Evolutionary conservation across 1,139 yeast genomes (phyloP), one percentile per base, ranked within the genome.

Genomic region (Yamadazyma sp.): DNA sequence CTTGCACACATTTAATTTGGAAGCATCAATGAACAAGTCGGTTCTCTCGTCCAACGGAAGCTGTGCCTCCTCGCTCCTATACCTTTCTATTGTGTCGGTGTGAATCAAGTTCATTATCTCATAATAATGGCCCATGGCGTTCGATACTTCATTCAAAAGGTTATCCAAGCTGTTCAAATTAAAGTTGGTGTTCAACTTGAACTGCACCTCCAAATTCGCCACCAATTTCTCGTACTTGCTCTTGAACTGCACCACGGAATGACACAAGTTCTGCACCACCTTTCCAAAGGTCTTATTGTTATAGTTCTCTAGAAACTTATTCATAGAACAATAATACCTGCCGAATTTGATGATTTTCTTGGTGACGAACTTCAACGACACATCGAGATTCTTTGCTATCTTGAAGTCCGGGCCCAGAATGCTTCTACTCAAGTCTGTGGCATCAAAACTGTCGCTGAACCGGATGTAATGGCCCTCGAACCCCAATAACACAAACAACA

Each of bases 391-490:
- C 50, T 80, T 83, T 29, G 86, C 83, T 22, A 87, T 75, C 47
- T 79, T 75, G 60, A 75, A 89, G 43, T 85, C 92, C 1, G 95
- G 94, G 0, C 95, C 95, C 14, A 58, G 59, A 4, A 84, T 63
- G 33, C 75, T 55, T 9, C 61, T 51, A 6, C 55, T 56, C 3
- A 56, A 43, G 15, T 62, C 58, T 0, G 46, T 38, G 0, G 79
- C 78, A 51, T 81, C 78, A 51, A 77, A 87, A 22, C 71, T 68
- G 37, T 79, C 86, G 33, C 83, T 73, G 54, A 77, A 87, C 33
- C 91, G 68, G 20, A 92, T 79, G 51, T 84, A 88, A 26, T 72
- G 70, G 0, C 98, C 97, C 57, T 89, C 96, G 32, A 78, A 65
- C 0, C 98, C 98, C 37, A 82, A 52, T 18, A 92, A 61, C 2